Conservation (phyloP, 78 protist species). For the Dictyostelium brefeldianum region DNA sequence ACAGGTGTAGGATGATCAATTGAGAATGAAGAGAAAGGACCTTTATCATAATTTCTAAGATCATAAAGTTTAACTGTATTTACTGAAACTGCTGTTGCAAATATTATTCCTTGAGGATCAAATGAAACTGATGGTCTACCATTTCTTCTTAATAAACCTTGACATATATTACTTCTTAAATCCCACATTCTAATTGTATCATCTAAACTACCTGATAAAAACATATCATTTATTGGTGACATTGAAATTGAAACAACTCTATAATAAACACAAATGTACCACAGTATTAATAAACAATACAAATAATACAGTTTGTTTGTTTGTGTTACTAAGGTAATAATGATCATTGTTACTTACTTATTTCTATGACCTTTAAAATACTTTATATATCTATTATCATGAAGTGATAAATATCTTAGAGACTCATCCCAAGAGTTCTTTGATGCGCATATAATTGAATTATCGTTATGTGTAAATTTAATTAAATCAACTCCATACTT, state of each 20-base stretch:
- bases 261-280: too few species aligned
- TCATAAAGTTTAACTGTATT: conserved; percentile 82
- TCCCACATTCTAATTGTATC: conserved; percentile 90
- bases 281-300: too few species aligned
- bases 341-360: conserved; percentile 24
- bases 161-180: conserved; percentile 83
- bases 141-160: conserved; percentile 73
- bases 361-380: conserved; percentile 92
- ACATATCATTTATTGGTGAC: conserved; percentile 84
- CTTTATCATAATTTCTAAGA: conserved; percentile 71
- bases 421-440: conserved; percentile 89
- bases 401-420: conserved; percentile 86
- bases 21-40: conserved; percentile 61
- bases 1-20: conserved; percentile 61
- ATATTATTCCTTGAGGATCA: conserved; percentile 85
- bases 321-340: too few species aligned
- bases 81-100: conserved; percentile 70
- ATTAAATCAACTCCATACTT: conserved; percentile 88
- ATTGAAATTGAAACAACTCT: conserved; percentile 86
- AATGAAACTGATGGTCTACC: conserved; percentile 74
- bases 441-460: conserved; percentile 86
- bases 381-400: conserved; percentile 89
- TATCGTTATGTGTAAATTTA: conserved; percentile 80
- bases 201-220: conserved; percentile 85
- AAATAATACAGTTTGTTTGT: too few species aligned